These are phyloP conservation scores for Skeletonema marinoi DNA, from an alignment of 108 stramenopile species.

Conservation along the genomic window DNA sequence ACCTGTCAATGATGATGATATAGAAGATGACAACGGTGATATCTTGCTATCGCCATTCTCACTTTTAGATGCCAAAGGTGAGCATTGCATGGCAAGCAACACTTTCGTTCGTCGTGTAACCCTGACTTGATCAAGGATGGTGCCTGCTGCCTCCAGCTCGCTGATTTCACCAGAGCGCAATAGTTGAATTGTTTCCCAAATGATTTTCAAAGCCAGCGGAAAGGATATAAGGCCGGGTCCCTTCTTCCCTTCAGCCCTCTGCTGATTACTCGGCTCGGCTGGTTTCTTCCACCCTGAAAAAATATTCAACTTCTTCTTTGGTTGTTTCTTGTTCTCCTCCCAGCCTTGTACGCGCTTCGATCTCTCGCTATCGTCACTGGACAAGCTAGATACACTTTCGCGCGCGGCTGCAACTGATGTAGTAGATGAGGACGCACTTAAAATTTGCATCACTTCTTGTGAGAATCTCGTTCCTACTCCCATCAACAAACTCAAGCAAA, in stretches of 20 bases:
- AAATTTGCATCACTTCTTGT: conserved; percentile 6
- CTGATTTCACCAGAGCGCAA: conserved; percentile 51
- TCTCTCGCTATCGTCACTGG: neutral
- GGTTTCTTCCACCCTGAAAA: conserved; percentile 34
- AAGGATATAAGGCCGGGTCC: conserved; percentile 14
- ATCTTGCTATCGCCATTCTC: conserved; percentile 8
- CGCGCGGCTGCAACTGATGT: conserved; percentile 17
- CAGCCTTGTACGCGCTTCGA: neutral
- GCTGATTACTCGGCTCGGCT: neutral
- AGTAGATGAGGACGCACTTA: conserved; percentile 25
- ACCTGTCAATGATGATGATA: neutral
- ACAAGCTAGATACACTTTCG: neutral
- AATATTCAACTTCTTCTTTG: conserved; percentile 38
- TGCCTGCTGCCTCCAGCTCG: conserved; percentile 58
- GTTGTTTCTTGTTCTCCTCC: conserved; percentile 8
- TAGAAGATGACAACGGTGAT: neutral
- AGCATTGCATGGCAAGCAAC: conserved; percentile 48
- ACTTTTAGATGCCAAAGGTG: conserved; percentile 45
- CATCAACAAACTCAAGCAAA: conserved; percentile 76
- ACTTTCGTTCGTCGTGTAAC: conserved; percentile 47
- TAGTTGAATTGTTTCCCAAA: conserved; percentile 37
- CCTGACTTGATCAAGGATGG: conserved; percentile 41
- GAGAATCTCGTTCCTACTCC: conserved; percentile 56
- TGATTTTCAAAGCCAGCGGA: conserved; percentile 33
- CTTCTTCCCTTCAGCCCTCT: neutral